Evolutionary conservation across 1,284 basidiomycete species (phyloP).

Genomic region (Rhodotorula sp.): DNA sequence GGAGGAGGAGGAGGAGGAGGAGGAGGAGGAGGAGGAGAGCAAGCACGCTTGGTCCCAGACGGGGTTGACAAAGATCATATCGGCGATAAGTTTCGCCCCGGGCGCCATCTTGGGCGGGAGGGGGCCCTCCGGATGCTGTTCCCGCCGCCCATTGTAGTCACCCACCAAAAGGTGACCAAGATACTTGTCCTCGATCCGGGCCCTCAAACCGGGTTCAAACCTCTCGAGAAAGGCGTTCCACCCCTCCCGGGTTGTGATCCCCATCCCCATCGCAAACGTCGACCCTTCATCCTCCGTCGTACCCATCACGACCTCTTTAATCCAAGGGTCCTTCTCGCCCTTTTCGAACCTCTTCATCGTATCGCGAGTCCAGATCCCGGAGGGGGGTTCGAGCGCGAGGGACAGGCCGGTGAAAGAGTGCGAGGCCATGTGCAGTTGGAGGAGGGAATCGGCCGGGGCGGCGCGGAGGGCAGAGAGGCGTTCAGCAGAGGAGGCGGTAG

Average conservation of each 20-base stretch:
- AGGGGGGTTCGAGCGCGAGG: slow-evolving; percentile 28
- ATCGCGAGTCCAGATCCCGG: slow-evolving; percentile 16
- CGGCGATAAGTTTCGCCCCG: slow-evolving; percentile 22
- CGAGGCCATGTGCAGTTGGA: slow-evolving; percentile 18
- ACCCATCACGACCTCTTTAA: slow-evolving; percentile 24
- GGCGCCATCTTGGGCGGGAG: slow-evolving; percentile 6
- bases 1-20: not conserved
- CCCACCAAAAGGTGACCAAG: not conserved
- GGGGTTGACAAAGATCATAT: slow-evolving; percentile 37
- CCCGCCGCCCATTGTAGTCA: not conserved
- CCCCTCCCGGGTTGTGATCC: slow-evolving; percentile 10
- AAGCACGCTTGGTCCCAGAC: slow-evolving; percentile 26
- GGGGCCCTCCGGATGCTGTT: not conserved
- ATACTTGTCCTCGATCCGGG: slow-evolving; percentile 15
- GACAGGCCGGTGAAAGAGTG: slow-evolving; percentile 16
- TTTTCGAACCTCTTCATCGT: slow-evolving; percentile 12
- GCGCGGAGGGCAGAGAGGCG: slow-evolving; percentile 23
- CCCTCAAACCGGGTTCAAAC: slow-evolving; percentile 3
- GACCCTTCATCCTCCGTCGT: slow-evolving; percentile 35
- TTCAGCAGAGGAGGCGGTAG: not conserved
- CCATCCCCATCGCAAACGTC: slow-evolving; percentile 21
- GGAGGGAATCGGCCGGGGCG: slow-evolving; percentile 9
- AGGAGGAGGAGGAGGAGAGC: not conserved
- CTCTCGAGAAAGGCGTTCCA: slow-evolving; percentile 18
- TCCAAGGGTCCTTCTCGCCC: slow-evolving; percentile 34